Conservation (phyloP, 352 stramenopile genomes). For the Blastocystis sp. region DNA sequence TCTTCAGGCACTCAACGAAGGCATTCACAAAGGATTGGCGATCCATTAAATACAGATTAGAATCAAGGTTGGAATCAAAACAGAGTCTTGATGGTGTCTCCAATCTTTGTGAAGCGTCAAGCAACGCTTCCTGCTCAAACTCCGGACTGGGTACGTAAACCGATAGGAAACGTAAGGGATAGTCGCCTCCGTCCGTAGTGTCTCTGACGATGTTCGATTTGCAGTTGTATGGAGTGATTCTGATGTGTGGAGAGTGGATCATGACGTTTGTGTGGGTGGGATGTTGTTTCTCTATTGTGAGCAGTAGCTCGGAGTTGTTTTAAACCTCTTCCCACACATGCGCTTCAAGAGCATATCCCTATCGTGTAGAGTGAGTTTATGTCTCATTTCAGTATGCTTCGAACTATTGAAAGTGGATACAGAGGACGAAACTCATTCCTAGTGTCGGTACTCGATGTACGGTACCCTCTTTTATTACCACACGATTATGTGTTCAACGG, state of each 20-base stretch:
- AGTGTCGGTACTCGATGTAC: constrained; percentile 28
- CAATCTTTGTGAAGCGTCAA: constrained; percentile 20
- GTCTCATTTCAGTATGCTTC: constrained; percentile 20
- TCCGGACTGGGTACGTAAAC: constrained; percentile 3
- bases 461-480: constrained; percentile 40
- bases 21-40: background rate
- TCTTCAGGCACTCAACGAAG: background rate
- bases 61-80: background rate
- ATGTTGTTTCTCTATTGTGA: background rate
- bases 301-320: constrained; percentile 15
- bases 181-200: background rate
- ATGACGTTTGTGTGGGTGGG: constrained; percentile 36
- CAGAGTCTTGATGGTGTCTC: background rate
- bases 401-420: constrained; percentile 4
- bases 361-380: constrained; percentile 28
- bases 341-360: constrained; percentile 27
- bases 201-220: background rate
- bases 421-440: background rate
- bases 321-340: constrained; percentile 36
- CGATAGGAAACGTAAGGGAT: background rate
- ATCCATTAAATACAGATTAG: background rate
- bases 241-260: constrained; percentile 30
- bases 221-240: constrained; percentile 30
- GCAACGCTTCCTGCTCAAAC: constrained; percentile 31
- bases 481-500: constrained; percentile 10